Base-by-base conservation (phyloP, 78 protist species). In the Dictyostelium citrinum region DNA sequence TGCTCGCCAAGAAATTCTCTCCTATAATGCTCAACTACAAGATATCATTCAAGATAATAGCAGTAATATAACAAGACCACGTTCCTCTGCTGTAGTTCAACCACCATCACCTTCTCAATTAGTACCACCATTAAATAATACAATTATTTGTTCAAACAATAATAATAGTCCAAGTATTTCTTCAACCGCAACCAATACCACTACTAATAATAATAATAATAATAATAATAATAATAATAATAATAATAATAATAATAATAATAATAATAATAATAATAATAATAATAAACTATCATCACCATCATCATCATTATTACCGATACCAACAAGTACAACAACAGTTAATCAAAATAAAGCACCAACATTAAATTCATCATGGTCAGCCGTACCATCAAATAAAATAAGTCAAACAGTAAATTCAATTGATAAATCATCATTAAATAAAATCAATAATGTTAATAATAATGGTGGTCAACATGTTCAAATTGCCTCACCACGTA, bases 11-110 rank as follows among this genome's bases (percentile, higher is more conserved):
- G 93, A 88, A 31, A 88, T 88, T 64, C 22, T 88, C 11, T 39
- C 67, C 11, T 88, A 88, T 33, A 88, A 88, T 46, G 78, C 93
- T 11, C 93, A 88, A 60, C 22, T 88, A 33, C 93, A 88, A 49
- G 93, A 88, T 58, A 83, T 24, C 33, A 35, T 27, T 24, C 39
- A 20, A 43, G 81, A 76, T 43, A 64, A 64, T 64, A 27, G 4
- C 27, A 55, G 27, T 20, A 55, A 55, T 27, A 64, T 64, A 24
- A 86, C 83, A 1, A 43, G 93, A 43, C 93, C 93, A 43, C 14
- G 93, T 31, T 88, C 93, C 1, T 77, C 29, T 33, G 43, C 84
- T 4, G 37, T 33, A 29, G 61, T 22, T n/a, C 14, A 31, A 29
- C 43, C 74, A 29, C 49, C 75, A 5, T 51, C 55, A 35, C 51